Evolutionary conservation across 495 filamentous ascomycete species (phyloP), one percentile per base, ranked within the genome.

Genomic region (Pseudomonodictys pantanalensis): DNA sequence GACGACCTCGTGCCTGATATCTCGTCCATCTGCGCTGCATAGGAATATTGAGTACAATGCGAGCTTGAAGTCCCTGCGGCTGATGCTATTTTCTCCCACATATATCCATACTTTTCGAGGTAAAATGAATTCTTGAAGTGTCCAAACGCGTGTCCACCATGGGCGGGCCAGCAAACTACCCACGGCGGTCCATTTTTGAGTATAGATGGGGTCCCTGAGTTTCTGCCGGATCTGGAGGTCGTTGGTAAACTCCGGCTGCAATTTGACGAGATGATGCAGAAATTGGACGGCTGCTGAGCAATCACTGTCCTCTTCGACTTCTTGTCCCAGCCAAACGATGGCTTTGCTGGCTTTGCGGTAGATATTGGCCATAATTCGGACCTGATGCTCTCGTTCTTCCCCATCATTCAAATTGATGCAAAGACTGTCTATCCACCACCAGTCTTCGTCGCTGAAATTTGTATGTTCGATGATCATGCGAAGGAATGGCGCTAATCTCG

Each of bases 351-450:
- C 33, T 4, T 12, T 48, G 35, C 43, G 3, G 33, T 60, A 60
- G 15, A 60, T 54, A n/a, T 47, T 8, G 6, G 23, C 57, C 57
- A 60, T 60, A 29, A 60, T 47, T 29, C 18, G 17, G 8, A 60
- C 57, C 28, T 60, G 57, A 10, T 38, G 28, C 3, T 15, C 29
- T 17, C 57, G 5, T 41, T 60, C 57, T 24, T 47, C n/a, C 2
- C 18, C 22, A 46, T 54, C 42, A 9, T 29, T 30, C 2, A 53
- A 23, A 29, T 60, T 54, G 18, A 60, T 54, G 41, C 57, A 60
- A 2, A 60, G 5, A 1, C 38, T 46, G 33, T 60, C 57, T 15
- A 60, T 47, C 57, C 57, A 60, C 57, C 57, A 60, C 49, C 50
- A 60, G 12, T 53, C 42, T 17, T 41, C 41, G 17, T 39, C 41